These are phyloP conservation scores for Penicillium verhagenii DNA, from an alignment of 495 filamentous ascomycete species.

Conservation along the genomic window DNA sequence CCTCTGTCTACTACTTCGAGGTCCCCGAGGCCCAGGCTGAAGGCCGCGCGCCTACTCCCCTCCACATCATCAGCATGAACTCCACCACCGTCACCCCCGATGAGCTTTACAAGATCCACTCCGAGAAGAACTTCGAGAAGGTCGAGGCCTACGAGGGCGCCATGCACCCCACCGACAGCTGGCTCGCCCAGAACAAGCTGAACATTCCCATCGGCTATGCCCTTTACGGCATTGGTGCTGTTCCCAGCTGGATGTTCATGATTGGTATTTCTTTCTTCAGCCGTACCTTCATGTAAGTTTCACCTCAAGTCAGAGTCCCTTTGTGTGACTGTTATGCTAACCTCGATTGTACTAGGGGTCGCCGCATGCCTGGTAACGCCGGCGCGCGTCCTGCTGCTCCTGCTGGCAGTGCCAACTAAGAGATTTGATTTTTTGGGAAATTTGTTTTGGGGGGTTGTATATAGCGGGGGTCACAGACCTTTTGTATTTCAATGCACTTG, in stretches of 20 bases:
- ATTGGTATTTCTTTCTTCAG: conserved; percentile 77
- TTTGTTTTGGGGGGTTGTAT: conserved; percentile 21
- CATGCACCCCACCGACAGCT: conserved; percentile 80
- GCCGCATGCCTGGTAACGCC: conserved; percentile 35
- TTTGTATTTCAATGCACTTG: conserved; percentile 13
- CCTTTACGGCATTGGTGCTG: conserved; percentile 54
- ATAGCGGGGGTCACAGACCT: conserved; percentile 20
- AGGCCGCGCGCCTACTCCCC: conserved; percentile 40
- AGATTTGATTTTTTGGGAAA: not conserved
- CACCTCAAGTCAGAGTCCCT: not conserved
- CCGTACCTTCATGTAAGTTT: conserved; percentile 81
- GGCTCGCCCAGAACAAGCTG: conserved; percentile 62
- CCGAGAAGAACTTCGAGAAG: conserved; percentile 57
- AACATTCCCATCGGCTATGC: conserved; percentile 67
- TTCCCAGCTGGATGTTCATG: conserved; percentile 76
- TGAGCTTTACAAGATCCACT: conserved; percentile 61
- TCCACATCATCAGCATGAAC: conserved; percentile 63
- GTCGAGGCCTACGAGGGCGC: conserved; percentile 62
- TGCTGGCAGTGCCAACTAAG: conserved; percentile 29
- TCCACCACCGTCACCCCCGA: conserved; percentile 61
- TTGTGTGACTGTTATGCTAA: conserved; percentile 16
- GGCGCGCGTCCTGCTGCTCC: conserved; percentile 25
- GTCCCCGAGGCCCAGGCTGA: conserved; percentile 56
- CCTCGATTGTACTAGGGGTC: conserved; percentile 31
- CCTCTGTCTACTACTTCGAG: conserved; percentile 70